Conservation (phyloP, 2,329 filamentous ascomycete genomes). For the Fusarium sp. region DNA sequence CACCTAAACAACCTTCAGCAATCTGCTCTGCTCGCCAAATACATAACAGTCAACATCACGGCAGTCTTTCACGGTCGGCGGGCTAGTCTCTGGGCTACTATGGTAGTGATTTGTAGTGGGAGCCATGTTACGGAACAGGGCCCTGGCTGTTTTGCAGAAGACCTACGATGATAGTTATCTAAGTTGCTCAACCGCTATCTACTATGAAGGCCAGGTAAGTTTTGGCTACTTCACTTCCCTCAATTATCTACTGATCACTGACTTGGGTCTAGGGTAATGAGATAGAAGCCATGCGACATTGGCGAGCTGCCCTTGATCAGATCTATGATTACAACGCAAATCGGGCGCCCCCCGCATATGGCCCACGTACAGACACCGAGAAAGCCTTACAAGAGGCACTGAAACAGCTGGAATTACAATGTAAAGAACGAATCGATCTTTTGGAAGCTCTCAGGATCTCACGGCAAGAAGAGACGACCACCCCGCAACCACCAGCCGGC, state of each 20-base stretch:
- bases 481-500: constrained; percentile 28
- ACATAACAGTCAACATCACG: background rate
- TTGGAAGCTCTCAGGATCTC: constrained; percentile 81
- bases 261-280: constrained; percentile 78
- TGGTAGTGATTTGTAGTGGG: constrained; percentile 36
- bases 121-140: constrained; percentile 65
- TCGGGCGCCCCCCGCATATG: constrained; percentile 74
- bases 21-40: constrained; percentile 21
- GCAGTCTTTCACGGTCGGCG: constrained; percentile 19
- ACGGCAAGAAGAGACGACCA: constrained; percentile 53
- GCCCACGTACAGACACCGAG: constrained; percentile 83
- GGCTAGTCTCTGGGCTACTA: constrained; percentile 43
- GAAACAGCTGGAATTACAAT: constrained; percentile 85
- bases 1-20: background rate
- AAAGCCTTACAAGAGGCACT: constrained; percentile 84
- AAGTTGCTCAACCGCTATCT: constrained; percentile 93
- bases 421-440: constrained; percentile 91
- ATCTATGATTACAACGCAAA: constrained; percentile 89
- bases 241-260: constrained; percentile 15
- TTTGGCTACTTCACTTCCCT: background rate
- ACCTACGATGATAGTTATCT: constrained; percentile 97
- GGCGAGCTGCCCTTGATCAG: constrained; percentile 87
- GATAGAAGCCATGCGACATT: constrained; percentile 87
- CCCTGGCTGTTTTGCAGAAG: constrained; percentile 85
- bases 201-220: constrained; percentile 89